Evolutionary conservation across 2,329 filamentous ascomycete genomes (phyloP).

Genomic region (Neopestalotiopsis clavispora): DNA sequence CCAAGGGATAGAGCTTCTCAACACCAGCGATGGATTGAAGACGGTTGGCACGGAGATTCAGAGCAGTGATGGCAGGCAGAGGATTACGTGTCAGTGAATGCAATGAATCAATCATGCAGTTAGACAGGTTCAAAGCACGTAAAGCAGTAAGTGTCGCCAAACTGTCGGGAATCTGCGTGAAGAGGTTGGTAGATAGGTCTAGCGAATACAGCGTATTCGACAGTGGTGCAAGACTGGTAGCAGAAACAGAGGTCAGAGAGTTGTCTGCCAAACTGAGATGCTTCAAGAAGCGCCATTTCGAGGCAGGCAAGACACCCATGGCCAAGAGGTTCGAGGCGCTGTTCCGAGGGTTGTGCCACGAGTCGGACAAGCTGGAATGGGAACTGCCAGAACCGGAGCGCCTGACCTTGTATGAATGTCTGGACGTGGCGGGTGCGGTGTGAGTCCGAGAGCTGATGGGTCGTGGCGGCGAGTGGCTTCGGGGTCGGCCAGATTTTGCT

Average conservation of each 20-base stretch:
- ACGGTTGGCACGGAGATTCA: constrained; percentile 90
- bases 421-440: constrained; percentile 60
- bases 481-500: constrained; percentile 55
- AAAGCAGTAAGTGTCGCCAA: constrained; percentile 83
- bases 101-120: constrained; percentile 96
- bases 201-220: constrained; percentile 89
- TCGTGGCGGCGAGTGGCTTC: constrained; percentile 82
- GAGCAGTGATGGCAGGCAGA: constrained; percentile 87
- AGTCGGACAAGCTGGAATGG: constrained; percentile 76
- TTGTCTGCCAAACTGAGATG: constrained; percentile 94
- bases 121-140: constrained; percentile 90
- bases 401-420: constrained; percentile 75
- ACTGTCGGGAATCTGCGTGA: constrained; percentile 92
- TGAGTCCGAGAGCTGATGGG: constrained; percentile 77
- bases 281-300: constrained; percentile 93
- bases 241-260: constrained; percentile 78
- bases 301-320: constrained; percentile 74
- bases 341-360: constrained; percentile 67
- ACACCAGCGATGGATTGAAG: constrained; percentile 87
- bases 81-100: constrained; percentile 86
- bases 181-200: constrained; percentile 90
- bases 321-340: constrained; percentile 80
- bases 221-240: constrained; percentile 77
- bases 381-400: constrained; percentile 93
- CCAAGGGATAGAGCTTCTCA: constrained; percentile 85